Evolutionary conservation across 768 basidiomycete species (phyloP), one percentile per base, ranked within the genome.

Genomic region (Phanerodontia chrysosporium): DNA sequence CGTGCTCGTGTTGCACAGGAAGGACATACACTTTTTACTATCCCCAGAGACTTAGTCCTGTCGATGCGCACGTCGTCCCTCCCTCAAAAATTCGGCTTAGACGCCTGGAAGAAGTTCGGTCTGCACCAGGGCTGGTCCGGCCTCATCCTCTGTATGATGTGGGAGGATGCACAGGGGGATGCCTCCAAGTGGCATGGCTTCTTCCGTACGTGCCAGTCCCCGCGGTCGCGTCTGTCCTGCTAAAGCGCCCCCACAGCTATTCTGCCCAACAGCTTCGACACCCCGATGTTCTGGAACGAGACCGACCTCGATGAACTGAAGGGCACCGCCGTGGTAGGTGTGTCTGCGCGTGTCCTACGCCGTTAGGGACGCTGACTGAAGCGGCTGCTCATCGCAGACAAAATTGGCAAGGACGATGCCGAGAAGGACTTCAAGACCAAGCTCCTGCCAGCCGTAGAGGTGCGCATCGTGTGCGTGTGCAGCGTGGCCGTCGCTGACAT

Each of bases 101-200:
- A 78, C 12, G 80, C 79, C 29, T 98, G 95, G 95, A 82, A 75
- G 62, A 71, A 70, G 24, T 70, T 76, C 57, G 72, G 75, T 21
- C 71, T 98, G 58, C 77, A 87, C 52, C 73, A 81, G 57, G 87
- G 93, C 8, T 99, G 97, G 97, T 76, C 81, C 1, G 89, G 89
- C 2, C 74, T 98, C 46, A 98, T 99, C 59, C 76, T 98, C 39
- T 91, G 87, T 62, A 89, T 99, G 86, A 92, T 98, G 90, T 97
- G 92, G 90, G 97, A 99, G 72, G 83, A 82, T 55, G 81, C 85
- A 3, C 79, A 79, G 62, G 85, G 85, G 0, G 58, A 74, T 2
- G 67, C 76, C 21, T 89, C 91, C 49, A 83, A 74, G 55, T 92
- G 93, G 94, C 66, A 70, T 5, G 77, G 76, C 10, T 96, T 95